phyloP scores from a whole-genome alignment of 192 early-diverging fungal species.

The Coemansia guatemalensis region DNA sequence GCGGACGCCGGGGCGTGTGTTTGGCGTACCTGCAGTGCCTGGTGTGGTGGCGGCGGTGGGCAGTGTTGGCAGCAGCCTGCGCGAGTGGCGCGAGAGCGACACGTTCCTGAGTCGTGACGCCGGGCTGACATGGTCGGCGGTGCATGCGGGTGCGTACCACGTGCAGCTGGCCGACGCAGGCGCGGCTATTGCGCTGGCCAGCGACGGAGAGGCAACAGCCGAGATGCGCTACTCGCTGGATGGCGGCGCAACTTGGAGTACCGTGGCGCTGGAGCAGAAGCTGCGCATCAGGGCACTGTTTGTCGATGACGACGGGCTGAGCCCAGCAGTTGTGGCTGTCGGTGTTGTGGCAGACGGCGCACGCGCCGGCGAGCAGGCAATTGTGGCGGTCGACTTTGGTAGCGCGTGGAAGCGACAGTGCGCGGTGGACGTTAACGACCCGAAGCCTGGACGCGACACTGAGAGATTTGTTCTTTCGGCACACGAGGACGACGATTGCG shows the following conservation, averaged over 20 bases:
- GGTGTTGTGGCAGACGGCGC: constrained; percentile 33
- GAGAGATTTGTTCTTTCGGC: constrained; percentile 37
- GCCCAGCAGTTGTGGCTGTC: constrained; percentile 67
- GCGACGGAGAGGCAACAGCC: constrained; percentile 57
- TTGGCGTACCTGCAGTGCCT: constrained; percentile 68
- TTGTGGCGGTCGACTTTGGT: constrained; percentile 74
- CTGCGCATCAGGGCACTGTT: constrained; percentile 68
- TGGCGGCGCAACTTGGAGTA: constrained; percentile 72
- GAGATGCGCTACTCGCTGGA: constrained; percentile 75
- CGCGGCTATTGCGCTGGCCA: constrained; percentile 69
- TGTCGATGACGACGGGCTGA: constrained; percentile 79
- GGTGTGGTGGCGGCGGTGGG: constrained; percentile 93
- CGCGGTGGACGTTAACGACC: constrained; percentile 58
- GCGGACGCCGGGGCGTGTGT: constrained; percentile 68
- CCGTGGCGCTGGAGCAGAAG: constrained; percentile 45
- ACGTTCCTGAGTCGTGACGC: constrained; percentile 86
- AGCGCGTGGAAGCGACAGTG: constrained; percentile 65
- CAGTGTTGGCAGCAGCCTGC: constrained; percentile 71
- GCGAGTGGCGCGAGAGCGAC: constrained; percentile 73
- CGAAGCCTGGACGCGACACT: constrained; percentile 32
- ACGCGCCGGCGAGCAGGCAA: constrained; percentile 33
- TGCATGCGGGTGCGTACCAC: constrained; percentile 69
- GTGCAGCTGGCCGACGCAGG: constrained; percentile 88
- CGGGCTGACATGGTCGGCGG: constrained; percentile 73
- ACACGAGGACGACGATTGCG: constrained; percentile 64